Evolutionary conservation across 2,329 filamentous ascomycete species (phyloP).

Genomic region (Zymoseptoria crescenta): DNA sequence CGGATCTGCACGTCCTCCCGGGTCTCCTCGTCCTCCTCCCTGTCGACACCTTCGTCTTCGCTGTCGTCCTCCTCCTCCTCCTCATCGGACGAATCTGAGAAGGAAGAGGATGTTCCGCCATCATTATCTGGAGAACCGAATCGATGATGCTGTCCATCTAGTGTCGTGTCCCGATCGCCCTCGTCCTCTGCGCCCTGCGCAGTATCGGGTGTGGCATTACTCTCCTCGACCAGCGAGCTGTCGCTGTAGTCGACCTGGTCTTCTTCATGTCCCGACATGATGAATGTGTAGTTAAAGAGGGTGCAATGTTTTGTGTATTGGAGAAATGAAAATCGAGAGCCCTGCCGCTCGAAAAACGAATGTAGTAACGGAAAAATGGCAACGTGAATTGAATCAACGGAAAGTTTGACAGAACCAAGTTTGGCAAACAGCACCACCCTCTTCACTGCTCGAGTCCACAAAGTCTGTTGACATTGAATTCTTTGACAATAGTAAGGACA

Average conservation of each 20-base stretch:
- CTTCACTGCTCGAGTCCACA: not conserved
- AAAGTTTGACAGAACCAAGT: not conserved
- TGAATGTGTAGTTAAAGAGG: not conserved
- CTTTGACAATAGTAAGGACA: not conserved
- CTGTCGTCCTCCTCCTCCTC: not conserved
- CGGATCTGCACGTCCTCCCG: too few species aligned
- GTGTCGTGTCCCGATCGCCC: not conserved
- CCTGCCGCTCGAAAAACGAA: not conserved
- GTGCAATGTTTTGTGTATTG: not conserved
- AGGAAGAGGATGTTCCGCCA: not conserved
- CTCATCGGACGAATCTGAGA: not conserved
- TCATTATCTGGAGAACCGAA: not conserved
- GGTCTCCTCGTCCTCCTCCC: not conserved
- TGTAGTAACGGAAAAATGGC: not conserved
- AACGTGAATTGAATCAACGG: not conserved
- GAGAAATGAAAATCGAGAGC: not conserved
- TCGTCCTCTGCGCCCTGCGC: not conserved
- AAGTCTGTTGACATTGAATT: not conserved
- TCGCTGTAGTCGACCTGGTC: not conserved
- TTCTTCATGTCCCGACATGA: not conserved
- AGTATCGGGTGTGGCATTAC: not conserved
- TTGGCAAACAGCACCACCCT: not conserved
- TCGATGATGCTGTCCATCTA: not conserved
- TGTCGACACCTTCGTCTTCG: not conserved
- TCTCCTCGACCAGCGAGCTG: not conserved